Evolutionary conservation across 768 basidiomycete species (phyloP), one percentile per base, ranked within the genome.

Genomic region (Tylopilus subfusipes): DNA sequence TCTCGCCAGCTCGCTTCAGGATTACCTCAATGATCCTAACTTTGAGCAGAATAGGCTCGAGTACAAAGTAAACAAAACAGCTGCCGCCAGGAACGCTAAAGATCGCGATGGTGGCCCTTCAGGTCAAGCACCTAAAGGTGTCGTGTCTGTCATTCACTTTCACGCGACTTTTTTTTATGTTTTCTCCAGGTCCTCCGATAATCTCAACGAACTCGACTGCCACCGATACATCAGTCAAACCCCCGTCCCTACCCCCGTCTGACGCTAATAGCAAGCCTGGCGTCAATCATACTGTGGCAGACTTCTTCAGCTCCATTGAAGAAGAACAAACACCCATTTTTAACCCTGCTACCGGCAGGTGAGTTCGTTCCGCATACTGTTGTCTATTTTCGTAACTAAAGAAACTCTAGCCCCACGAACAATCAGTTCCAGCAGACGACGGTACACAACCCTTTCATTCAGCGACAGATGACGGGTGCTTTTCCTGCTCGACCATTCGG

Each of bases 41-140:
- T 99, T 99, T 62, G 97, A 98, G 70, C 86, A 91, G 71, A 98
- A 98, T 70, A 76, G 96, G 57, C 75, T 88, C 10, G 97, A 98
- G 65, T 98, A 99, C 74, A 93, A 81, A 72, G 76, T 85, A 22
- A 92, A 85, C 68, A 91, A 90, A 70, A 80, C 78, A 6, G 77
- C 82, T 4, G 79, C 81, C 3, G 89, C 90, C 49, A 68, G 68
- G 38, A 68, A 62, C 24, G 14, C 52, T 0, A 57, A 54, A 31
- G 56, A 48, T 48, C 56, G 45, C 22, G 60, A 39, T 33, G 54
- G 48, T n/a, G 30, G 39, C 13, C 22, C 56, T 19, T 59, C 60
- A 5, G 30, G 59, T 31, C 54, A 51, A 24, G 46, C 18, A 52
- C 36, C 55, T 13, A 42, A 25, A 60, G 69, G 68, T 70, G 61